Evolutionary conservation across 331 rosid genomes (phyloP), one percentile per base, ranked within the genome.

Genomic region (Stylosanthes scabra): DNA sequence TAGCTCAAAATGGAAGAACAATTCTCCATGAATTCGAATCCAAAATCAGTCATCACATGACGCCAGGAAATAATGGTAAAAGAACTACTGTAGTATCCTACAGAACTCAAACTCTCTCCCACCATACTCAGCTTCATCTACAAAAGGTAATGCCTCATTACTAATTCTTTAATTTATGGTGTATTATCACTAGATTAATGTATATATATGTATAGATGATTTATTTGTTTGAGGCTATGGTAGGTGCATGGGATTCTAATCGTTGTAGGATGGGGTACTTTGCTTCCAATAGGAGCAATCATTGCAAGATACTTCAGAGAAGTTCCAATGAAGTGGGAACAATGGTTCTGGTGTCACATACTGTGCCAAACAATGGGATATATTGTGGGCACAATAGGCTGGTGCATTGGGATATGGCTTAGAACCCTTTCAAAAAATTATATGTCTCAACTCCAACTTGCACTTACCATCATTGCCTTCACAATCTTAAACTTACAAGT

Each of bases 201-300:
- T 3, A 5, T 31, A 31, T 31, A 31, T 31, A 31, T 34, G 4
- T 34, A 5, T 34, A 34, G 39, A 41, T 63, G 14, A 54, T 11
- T 28, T 2, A 54, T 11, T 28, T 4, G 16, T 39, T 63, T 55
- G 58, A 12, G 34, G 39, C 47, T 15, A 9, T 29, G 13, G 8
- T 56, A 80, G 87, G 81, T 31, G 14, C 66, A 76, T 49, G 67
- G 66, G 67, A 9, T 68, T 64, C 66, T 83, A 25, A 76, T 28
- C 37, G 16, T 80, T 40, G 64, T 76, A 62, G 87, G 87, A 51
- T 83, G 84, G 87, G 87, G 84, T 39, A 80, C 69, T 57, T 10
- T 83, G 46, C 46, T 83, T 16, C 87, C 58, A 6, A 15, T 52
- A 6, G 58, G 58, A 8, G 58, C 11, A 52, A 52, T 84, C 11